Evolutionary conservation across 1,139 yeast species (phyloP).

Genomic region (Candida albicans): DNA sequence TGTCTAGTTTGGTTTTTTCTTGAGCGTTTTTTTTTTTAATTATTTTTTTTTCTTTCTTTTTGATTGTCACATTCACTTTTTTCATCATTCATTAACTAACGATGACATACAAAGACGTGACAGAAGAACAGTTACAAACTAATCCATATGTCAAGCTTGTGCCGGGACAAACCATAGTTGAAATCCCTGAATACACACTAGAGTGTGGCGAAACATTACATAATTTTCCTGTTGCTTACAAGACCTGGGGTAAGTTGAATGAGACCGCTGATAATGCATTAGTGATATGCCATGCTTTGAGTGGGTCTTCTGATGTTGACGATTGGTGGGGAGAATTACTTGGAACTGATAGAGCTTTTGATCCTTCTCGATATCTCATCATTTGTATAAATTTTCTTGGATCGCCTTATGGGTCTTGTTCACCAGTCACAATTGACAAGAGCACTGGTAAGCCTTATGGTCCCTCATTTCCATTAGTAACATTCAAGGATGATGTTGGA

Average conservation of each 20-base stretch:
- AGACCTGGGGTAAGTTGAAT: conserved; percentile 84
- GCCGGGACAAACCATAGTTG: conserved; percentile 76
- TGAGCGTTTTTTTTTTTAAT: conserved; percentile 1
- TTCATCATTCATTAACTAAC: conserved; percentile 6
- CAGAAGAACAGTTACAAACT: conserved; percentile 44
- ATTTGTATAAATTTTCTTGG: conserved; percentile 90
- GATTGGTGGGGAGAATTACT: conserved; percentile 99
- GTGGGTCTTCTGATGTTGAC: conserved; percentile 91
- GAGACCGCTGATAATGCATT: conserved; percentile 67
- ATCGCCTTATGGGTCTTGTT: conserved; percentile 94
- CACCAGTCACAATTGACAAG: conserved; percentile 79
- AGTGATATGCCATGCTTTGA: conserved; percentile 90
- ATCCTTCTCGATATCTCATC: conserved; percentile 81
- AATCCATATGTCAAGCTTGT: conserved; percentile 78
- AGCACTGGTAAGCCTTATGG: conserved; percentile 78
- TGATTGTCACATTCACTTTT: background rate
- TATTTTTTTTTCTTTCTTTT: conserved; percentile 2
- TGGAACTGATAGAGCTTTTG: conserved; percentile 86
- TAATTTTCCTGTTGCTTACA: conserved; percentile 89
- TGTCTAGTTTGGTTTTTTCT: too few species aligned
- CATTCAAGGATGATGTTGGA: conserved; percentile 85
- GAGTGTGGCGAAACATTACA: conserved; percentile 79
- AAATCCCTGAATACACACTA: conserved; percentile 70
- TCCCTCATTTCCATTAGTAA: conserved; percentile 91
- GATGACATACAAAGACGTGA: conserved; percentile 35